Percentiles rank a stretch among this genome's conserved stretches.
Evolutionary conservation across 257 asterid genomes (phyloP).

Genomic region (Primulina huaijiensis): DNA sequence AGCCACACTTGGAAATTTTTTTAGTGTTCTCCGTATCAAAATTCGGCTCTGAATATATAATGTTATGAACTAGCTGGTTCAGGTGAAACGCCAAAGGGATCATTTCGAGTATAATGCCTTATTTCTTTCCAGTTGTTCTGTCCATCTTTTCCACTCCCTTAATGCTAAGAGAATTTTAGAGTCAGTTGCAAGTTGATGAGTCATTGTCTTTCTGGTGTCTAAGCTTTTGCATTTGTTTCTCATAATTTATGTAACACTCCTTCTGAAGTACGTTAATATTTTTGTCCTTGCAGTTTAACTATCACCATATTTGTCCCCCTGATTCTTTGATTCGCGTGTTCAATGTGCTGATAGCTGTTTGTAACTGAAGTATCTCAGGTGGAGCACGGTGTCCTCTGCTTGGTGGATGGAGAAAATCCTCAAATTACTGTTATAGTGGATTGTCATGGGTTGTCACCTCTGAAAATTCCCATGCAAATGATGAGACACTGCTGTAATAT

Average conservation of each 20-base stretch:
- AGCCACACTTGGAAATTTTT: conserved; percentile 14
- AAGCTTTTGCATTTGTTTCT: conserved; percentile 10
- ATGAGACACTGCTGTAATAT: conserved; percentile 71
- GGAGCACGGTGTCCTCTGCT: conserved; percentile 74
- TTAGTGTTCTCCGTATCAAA: not conserved
- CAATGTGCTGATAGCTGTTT: conserved; percentile 25
- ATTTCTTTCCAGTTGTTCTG: not conserved
- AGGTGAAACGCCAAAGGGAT: not conserved
- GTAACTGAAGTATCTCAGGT: conserved; percentile 89
- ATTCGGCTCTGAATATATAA: not conserved
- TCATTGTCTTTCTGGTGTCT: not conserved
- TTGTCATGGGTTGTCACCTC: conserved; percentile 72
- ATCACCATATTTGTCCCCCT: not conserved
- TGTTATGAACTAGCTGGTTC: not conserved
- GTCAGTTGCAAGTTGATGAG: conserved; percentile 2
- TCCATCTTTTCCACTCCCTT: conserved; percentile 4
- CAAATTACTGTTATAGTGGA: conserved; percentile 82
- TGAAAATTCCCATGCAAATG: conserved; percentile 79
- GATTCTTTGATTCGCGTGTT: conserved; percentile 7
- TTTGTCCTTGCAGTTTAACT: conserved; percentile 1
- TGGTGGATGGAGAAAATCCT: conserved; percentile 54
- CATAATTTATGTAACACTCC: not conserved
- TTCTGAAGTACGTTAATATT: conserved; percentile 4
- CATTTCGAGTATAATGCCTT: conserved; percentile 9
- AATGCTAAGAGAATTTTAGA: not conserved